A percentile compares a stretch with the other conserved stretches of the same genome.
Evolutionary conservation across 495 filamentous ascomycete genomes (phyloP).

Genomic region (Aspergillus funiculosus): DNA sequence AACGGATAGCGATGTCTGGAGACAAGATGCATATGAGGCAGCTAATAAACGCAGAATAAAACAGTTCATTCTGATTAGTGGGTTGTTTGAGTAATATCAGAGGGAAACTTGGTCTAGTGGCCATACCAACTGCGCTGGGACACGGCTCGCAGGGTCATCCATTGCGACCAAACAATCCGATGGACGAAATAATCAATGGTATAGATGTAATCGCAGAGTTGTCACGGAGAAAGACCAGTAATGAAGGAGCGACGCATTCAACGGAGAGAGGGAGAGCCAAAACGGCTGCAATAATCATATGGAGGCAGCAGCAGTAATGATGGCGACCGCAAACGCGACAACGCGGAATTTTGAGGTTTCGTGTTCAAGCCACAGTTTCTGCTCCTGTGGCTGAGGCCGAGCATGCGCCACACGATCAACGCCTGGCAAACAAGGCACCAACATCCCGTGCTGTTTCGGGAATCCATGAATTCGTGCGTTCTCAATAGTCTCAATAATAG

Average conservation of each 20-base stretch:
- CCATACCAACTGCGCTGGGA: conserved; percentile 56
- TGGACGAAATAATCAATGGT: conserved; percentile 4
- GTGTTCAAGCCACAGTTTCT: conserved; percentile 10
- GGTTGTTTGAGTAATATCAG: conserved; percentile 6
- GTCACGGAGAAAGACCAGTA: background rate
- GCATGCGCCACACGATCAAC: conserved; percentile 8
- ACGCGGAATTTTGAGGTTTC: conserved; percentile 37
- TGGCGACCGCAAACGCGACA: conserved; percentile 31
- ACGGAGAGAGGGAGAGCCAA: no score
- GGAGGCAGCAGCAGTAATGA: no score
- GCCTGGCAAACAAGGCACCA: conserved; percentile 19
- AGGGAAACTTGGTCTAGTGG: background rate
- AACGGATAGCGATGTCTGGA: conserved; percentile 69
- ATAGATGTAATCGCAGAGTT: conserved; percentile 17
- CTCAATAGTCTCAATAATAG: no score
- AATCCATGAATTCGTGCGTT: no score
- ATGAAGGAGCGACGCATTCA: no score
- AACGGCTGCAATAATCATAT: no score
- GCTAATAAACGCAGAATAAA: conserved; percentile 43
- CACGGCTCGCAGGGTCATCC: conserved; percentile 60
- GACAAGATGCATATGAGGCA: conserved; percentile 81
- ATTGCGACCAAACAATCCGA: conserved; percentile 35
- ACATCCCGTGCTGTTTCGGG: no score
- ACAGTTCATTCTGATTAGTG: conserved; percentile 2
- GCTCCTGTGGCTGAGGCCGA: background rate